Evolutionary conservation across 2,329 filamentous ascomycete genomes (phyloP).

Genomic region (Venturia oleaginea): DNA sequence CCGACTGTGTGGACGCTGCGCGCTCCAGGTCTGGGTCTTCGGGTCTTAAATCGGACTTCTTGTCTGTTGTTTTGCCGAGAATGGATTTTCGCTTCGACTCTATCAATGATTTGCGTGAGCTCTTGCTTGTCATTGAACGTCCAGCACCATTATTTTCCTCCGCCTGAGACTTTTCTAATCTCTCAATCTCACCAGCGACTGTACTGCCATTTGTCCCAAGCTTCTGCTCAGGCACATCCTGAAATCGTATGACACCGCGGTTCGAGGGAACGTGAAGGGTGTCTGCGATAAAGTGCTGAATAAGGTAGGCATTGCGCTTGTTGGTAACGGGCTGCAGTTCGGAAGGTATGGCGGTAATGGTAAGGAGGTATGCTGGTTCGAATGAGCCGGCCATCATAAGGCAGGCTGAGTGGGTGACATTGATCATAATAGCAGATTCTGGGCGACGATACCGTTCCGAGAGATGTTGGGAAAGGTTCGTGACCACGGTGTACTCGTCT

Average conservation of each 20-base stretch:
- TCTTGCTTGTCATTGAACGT: conserved; percentile 12
- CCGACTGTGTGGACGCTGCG: not conserved
- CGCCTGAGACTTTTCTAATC: conserved; percentile 8
- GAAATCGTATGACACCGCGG: conserved; percentile 66
- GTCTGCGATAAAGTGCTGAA: conserved; percentile 67
- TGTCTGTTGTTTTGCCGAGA: not conserved
- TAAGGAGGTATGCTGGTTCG: conserved; percentile 71
- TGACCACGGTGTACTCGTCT: conserved; percentile 67
- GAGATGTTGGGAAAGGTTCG: conserved; percentile 62
- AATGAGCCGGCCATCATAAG: conserved; percentile 67
- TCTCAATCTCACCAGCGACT: conserved; percentile 55
- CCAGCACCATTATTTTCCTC: conserved; percentile 1
- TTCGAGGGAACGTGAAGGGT: conserved; percentile 55
- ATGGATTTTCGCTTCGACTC: conserved; percentile 4
- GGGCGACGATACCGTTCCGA: conserved; percentile 68
- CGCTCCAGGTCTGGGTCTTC: not conserved
- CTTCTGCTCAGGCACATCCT: conserved; percentile 60
- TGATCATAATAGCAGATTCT: conserved; percentile 64
- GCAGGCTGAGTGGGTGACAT: conserved; percentile 64
- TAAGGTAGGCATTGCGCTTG: conserved; percentile 67
- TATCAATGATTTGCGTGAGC: conserved; percentile 7
- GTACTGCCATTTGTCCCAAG: conserved; percentile 64
- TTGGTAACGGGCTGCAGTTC: conserved; percentile 67
- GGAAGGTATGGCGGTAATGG: conserved; percentile 59
- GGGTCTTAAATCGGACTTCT: not conserved